phyloP scores from a whole-genome alignment of 352 stramenopile species.

The Pythium folliculosum region DNA sequence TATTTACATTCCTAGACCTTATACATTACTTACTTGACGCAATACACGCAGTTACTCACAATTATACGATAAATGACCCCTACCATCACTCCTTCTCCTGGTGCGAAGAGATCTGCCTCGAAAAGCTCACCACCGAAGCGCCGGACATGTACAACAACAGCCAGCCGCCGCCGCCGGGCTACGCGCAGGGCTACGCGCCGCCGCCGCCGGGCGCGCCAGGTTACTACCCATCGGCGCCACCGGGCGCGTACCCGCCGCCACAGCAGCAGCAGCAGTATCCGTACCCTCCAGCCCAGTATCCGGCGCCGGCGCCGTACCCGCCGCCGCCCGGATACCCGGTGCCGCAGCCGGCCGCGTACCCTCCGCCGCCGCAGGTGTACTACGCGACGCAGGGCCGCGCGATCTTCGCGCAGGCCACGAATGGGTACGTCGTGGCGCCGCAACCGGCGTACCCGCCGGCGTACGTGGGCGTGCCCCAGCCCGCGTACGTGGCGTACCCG shows the following conservation, averaged over 20 bases:
- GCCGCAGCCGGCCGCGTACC: conserved; percentile 38
- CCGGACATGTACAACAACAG: conserved; percentile 29
- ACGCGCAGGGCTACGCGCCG: conserved; percentile 1
- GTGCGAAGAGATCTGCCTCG: too few species aligned
- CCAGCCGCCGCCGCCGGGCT: conserved; percentile 16
- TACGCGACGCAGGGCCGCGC: conserved; percentile 69
- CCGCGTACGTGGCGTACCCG: conserved; percentile 60
- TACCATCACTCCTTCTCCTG: too few species aligned
- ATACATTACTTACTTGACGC: too few species aligned
- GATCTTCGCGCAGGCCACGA: conserved; percentile 68
- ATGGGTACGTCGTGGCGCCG: conserved; percentile 33
- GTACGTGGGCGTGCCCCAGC: conserved; percentile 37
- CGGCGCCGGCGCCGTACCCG: conserved; percentile 42
- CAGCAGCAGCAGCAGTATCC: conserved; percentile 27
- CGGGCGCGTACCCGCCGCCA: conserved; percentile 21
- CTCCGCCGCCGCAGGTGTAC: conserved; percentile 49
- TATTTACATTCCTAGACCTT: neutral
- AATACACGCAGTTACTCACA: neutral
- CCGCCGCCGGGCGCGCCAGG: conserved; percentile 10
- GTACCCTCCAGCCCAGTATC: conserved; percentile 17
- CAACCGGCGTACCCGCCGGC: neutral
- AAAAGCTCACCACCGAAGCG: too few species aligned
- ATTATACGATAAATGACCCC: too few species aligned
- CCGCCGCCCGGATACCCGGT: conserved; percentile 32
- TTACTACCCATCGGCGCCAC: conserved; percentile 1